Evolutionary conservation across 139 green algal species (phyloP).

Genomic region (Diplosphaera chodatii): DNA sequence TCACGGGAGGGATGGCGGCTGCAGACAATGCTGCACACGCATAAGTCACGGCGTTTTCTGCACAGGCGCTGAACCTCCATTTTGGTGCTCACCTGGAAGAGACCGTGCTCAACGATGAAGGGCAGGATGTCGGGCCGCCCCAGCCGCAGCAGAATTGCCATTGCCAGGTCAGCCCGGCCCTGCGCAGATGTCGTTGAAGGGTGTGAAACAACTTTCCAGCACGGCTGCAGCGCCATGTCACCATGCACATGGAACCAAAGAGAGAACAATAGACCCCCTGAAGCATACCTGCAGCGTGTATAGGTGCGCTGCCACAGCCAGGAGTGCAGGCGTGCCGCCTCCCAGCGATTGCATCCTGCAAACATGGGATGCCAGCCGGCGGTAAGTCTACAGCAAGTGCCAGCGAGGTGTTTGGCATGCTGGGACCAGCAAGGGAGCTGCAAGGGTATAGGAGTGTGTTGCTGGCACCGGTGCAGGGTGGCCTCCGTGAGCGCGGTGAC

Average conservation of each 20-base stretch:
- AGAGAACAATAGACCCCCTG: conserved; percentile 3
- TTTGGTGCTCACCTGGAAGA: background rate
- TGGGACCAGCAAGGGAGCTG: too few species aligned
- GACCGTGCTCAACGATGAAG: conserved; percentile 3
- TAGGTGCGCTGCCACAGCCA: conserved; percentile 69
- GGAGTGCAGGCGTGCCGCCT: conserved; percentile 38
- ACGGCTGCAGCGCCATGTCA: too few species aligned
- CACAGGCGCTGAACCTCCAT: too few species aligned
- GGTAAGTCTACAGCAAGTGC: too few species aligned
- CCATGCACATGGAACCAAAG: too few species aligned
- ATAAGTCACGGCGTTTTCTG: too few species aligned
- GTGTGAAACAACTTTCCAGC: too few species aligned
- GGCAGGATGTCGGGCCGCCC: conserved; percentile 13
- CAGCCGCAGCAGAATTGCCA: conserved; percentile 69
- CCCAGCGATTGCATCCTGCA: conserved; percentile 2
- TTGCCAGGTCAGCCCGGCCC: conserved; percentile 66
- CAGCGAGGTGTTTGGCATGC: too few species aligned
- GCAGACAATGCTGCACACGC: too few species aligned
- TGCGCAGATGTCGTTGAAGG: conserved; percentile 21
- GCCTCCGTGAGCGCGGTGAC: conserved; percentile 14
- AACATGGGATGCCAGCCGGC: too few species aligned
- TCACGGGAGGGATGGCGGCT: too few species aligned
- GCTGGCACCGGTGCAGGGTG: conserved; percentile 7
- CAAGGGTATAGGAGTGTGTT: too few species aligned
- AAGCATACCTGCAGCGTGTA: conserved; percentile 44